These are phyloP conservation scores for Epipyxis sp. DNA, from an alignment of 108 stramenopile species.

Conservation along the genomic window DNA sequence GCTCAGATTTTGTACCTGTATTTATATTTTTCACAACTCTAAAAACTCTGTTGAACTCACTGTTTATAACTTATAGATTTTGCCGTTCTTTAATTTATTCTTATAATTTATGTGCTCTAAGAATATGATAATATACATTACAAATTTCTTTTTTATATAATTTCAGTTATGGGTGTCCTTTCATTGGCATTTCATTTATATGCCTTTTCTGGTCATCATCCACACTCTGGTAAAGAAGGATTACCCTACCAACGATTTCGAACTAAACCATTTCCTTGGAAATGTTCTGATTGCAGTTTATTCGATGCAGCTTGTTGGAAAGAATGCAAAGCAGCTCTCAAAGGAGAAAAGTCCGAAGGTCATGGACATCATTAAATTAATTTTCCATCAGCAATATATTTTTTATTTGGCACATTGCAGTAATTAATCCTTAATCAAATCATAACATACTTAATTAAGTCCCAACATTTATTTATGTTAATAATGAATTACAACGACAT, in stretches of 20 bases:
- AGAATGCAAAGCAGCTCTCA: slow-evolving; percentile 69
- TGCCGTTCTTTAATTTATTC: neutral
- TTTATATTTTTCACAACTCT: no score
- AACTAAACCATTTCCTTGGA: slow-evolving; percentile 90
- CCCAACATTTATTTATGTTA: no score
- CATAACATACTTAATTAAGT: no score
- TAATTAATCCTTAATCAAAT: no score
- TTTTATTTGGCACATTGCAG: no score
- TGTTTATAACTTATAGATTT: neutral
- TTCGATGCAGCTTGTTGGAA: slow-evolving; percentile 85
- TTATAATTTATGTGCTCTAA: neutral
- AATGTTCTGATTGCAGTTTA: slow-evolving; percentile 79
- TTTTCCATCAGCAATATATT: no score
- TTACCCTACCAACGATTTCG: slow-evolving; percentile 73
- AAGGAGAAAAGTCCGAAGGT: no score
- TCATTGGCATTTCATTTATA: neutral
- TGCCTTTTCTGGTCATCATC: neutral
- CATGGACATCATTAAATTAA: no score
- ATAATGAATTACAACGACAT: no score
- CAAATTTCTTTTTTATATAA: neutral
- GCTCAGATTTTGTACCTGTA: no score
- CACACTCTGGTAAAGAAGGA: neutral
- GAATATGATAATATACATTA: no score
- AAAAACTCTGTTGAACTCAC: no score
- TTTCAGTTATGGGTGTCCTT: slow-evolving; percentile 17